A percentile compares a stretch with the other conserved stretches of the same genome.
Evolutionary conservation across 352 stramenopile species (phyloP).

Genomic region (Globisporangium heterothallicum): DNA sequence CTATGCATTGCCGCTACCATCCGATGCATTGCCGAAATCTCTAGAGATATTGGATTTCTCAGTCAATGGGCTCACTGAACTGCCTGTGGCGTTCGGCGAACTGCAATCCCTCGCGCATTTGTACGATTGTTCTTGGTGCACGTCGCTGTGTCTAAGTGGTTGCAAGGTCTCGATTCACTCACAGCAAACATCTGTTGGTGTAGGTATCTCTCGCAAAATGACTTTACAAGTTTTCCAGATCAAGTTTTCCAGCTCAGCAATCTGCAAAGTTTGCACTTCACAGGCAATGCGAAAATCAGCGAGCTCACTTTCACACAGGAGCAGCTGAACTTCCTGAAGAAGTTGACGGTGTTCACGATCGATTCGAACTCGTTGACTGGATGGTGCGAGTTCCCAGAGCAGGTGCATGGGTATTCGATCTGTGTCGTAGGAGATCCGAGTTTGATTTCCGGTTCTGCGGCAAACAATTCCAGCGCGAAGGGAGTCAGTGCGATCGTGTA

Average conservation of each 20-base stretch:
- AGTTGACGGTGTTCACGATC: slow-evolving; percentile 23
- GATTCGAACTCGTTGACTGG: slow-evolving; percentile 19
- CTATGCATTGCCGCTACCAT: slow-evolving; percentile 9
- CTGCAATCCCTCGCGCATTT: slow-evolving; percentile 12
- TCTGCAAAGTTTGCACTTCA: slow-evolving; percentile 15
- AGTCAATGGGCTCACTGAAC: slow-evolving; percentile 6
- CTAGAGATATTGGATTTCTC: slow-evolving; percentile 15
- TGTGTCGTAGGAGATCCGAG: slow-evolving; percentile 21
- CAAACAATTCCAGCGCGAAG: no score
- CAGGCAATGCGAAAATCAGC: slow-evolving; percentile 18
- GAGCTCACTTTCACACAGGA: slow-evolving; percentile 17
- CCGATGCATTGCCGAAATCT: slow-evolving; percentile 1
- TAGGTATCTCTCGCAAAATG: slow-evolving; percentile 13
- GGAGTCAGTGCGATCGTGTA: not conserved
- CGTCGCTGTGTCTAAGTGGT: no score
- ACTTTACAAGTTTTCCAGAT: slow-evolving; percentile 10
- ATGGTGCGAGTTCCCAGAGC: slow-evolving; percentile 5
- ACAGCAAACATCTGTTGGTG: no score
- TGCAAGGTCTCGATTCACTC: no score
- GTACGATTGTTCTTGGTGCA: no score
- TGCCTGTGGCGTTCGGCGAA: slow-evolving; percentile 8
- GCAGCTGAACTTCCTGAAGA: slow-evolving; percentile 22
- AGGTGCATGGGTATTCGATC: slow-evolving; percentile 20
- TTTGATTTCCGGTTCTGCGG: no score
- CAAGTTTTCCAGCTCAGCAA: slow-evolving; percentile 15